A percentile compares a stretch with the other conserved stretches of the same genome.
phyloP scores from a whole-genome alignment of 106 monocot species.

The Narthecium ossifragum region DNA sequence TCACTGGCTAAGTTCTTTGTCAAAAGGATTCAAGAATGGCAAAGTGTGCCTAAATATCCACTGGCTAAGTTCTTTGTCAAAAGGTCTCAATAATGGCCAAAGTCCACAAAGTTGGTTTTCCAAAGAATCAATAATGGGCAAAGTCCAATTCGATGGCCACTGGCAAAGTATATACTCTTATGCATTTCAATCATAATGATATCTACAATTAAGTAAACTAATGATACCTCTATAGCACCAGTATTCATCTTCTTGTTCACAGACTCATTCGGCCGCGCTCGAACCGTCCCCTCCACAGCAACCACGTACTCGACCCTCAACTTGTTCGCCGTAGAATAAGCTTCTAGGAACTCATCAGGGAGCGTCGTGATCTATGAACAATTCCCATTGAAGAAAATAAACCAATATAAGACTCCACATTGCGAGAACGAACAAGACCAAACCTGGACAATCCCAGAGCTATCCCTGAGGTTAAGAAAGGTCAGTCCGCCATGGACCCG shows the following conservation, averaged over 20 bases:
- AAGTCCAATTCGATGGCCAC: no score
- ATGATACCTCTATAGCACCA: slow-evolving; percentile 80
- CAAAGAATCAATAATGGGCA: no score
- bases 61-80: no score
- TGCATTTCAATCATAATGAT: no score
- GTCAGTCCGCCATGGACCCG: slow-evolving; percentile 86
- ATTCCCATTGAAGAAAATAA: slow-evolving; percentile 2
- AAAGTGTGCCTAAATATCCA: no score
- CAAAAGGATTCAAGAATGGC: no score
- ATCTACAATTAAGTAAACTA: no score
- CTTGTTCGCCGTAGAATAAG: slow-evolving; percentile 60
- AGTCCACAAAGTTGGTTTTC: no score
- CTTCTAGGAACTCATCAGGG: slow-evolving; percentile 69
- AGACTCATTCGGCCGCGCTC: slow-evolving; percentile 60
- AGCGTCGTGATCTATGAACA: slow-evolving; percentile 64
- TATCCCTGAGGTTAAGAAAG: slow-evolving; percentile 82
- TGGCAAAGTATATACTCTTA: no score
- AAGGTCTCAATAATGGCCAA: no score
- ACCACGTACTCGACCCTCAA: slow-evolving; percentile 86
- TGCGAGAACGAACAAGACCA: not conserved
- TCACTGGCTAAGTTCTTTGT: no score
- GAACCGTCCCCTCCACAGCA: slow-evolving; percentile 68
- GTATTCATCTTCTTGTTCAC: slow-evolving; percentile 92
- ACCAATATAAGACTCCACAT: not conserved
- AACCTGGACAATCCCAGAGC: slow-evolving; percentile 87